These are phyloP conservation scores for Plasmopara halstedii DNA, from an alignment of 352 stramenopile species.

Conservation along the genomic window DNA sequence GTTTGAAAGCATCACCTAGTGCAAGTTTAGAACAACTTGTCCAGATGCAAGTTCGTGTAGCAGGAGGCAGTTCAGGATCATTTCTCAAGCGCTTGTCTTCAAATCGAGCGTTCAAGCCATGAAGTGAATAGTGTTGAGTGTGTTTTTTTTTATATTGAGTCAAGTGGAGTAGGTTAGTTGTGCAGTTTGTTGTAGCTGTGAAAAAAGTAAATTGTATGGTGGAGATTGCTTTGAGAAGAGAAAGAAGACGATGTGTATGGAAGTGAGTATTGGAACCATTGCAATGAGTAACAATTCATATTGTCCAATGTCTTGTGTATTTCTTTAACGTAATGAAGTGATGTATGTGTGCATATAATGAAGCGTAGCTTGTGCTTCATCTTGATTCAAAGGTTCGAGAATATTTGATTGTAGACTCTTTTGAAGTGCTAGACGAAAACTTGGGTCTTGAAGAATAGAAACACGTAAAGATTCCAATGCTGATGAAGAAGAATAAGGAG, in stretches of 20 bases:
- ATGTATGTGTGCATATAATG: slow-evolving; percentile 24
- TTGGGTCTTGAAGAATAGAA: slow-evolving; percentile 27
- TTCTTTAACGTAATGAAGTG: too few species aligned
- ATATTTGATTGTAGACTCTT: slow-evolving; percentile 11
- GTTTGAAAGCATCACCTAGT: slow-evolving; percentile 50
- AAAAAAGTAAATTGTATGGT: too few species aligned
- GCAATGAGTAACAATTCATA: too few species aligned
- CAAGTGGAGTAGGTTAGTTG: slow-evolving; percentile 28
- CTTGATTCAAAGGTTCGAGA: not conserved
- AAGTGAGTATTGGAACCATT: too few species aligned
- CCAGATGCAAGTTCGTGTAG: slow-evolving; percentile 73
- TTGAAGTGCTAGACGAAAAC: slow-evolving; percentile 34
- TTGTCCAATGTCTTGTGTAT: too few species aligned
- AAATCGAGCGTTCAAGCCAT: slow-evolving; percentile 3
- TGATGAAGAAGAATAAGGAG: too few species aligned
- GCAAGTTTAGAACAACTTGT: slow-evolving; percentile 79
- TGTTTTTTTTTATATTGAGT: slow-evolving; percentile 27
- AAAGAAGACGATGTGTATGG: too few species aligned
- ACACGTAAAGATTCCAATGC: slow-evolving; percentile 10
- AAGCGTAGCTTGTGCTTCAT: slow-evolving; percentile 4
- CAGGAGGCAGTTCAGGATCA: slow-evolving; percentile 40
- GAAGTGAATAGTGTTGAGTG: not conserved
- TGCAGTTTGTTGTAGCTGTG: slow-evolving; percentile 34
- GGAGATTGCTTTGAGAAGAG: too few species aligned
- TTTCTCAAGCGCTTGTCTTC: slow-evolving; percentile 51